Conservation (phyloP, 164 flowering plant species). For the Cinnamomum micranthum region DNA sequence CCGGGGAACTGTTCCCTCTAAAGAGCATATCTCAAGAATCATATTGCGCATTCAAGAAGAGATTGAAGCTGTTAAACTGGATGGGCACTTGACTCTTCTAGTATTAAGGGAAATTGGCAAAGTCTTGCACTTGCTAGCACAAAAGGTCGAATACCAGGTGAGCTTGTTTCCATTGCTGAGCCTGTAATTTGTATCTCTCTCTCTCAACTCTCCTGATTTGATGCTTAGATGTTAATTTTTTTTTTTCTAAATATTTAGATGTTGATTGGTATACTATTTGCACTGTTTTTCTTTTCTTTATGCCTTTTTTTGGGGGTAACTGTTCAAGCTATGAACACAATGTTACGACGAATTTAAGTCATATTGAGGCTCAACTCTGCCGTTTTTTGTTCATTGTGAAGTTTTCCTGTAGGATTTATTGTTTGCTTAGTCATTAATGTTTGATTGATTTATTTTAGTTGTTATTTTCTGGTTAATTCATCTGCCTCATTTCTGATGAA, state of each 20-base stretch:
- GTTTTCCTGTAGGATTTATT: no score
- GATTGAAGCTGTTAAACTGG: slow-evolving; percentile 84
- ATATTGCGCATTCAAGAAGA: slow-evolving; percentile 80
- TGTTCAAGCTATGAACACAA: neutral
- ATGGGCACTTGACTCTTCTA: slow-evolving; percentile 83
- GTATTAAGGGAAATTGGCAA: slow-evolving; percentile 82
- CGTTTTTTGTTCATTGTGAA: neutral
- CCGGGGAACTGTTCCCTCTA: slow-evolving; percentile 85
- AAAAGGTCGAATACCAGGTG: slow-evolving; percentile 97
- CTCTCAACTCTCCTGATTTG: neutral
- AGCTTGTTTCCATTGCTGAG: neutral
- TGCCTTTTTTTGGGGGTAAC: neutral
- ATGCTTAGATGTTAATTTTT: neutral
- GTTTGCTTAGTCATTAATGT: no score
- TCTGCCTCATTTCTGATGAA: no score
- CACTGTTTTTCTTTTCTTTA: neutral
- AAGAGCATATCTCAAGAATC: slow-evolving; percentile 82
- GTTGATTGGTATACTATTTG: neutral
- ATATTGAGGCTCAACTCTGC: neutral
- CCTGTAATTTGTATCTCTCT: neutral
- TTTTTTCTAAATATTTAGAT: neutral
- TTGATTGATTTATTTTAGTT: no score
- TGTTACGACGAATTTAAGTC: neutral
- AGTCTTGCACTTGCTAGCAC: slow-evolving; percentile 65
- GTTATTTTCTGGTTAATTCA: no score